Percentiles rank a stretch among this genome's conserved stretches.
Conservation (phyloP, 768 basidiomycete genomes). For the Lentinula sp. region DNA sequence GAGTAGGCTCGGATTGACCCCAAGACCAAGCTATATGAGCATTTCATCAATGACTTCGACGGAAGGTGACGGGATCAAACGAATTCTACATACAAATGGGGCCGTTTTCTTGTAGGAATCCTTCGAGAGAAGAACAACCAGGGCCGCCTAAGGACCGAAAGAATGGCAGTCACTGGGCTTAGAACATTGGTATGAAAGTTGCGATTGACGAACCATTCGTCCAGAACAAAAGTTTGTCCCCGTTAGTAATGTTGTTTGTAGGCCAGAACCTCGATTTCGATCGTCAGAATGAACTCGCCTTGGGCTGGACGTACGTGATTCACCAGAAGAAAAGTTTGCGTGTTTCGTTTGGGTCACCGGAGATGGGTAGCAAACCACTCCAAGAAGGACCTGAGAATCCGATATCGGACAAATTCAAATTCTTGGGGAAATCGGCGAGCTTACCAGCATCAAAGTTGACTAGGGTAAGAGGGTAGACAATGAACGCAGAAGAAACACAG, state of each 20-base stretch:
- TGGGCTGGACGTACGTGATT: not conserved
- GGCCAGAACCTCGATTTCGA: slow-evolving; percentile 65
- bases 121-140: slow-evolving; percentile 65
- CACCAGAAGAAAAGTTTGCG: slow-evolving; percentile 50
- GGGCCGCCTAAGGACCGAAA: slow-evolving; percentile 53
- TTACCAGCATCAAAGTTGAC: slow-evolving; percentile 66
- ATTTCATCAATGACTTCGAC: not conserved
- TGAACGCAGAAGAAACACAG: slow-evolving; percentile 14
- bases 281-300: slow-evolving; percentile 17
- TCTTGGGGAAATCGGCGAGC: slow-evolving; percentile 25
- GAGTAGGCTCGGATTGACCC: slow-evolving; percentile 34
- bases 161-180: not conserved
- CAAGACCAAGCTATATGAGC: slow-evolving; percentile 37
- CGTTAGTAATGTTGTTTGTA: slow-evolving; percentile 50
- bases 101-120: slow-evolving; percentile 62
- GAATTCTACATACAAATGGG: slow-evolving; percentile 36
- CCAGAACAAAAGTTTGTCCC: slow-evolving; percentile 64
- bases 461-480: slow-evolving; percentile 3
- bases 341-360: slow-evolving; percentile 48
- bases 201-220: slow-evolving; percentile 27
- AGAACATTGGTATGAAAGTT: not conserved
- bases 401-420: slow-evolving; percentile 13
- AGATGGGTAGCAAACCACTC: slow-evolving; percentile 65
- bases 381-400: slow-evolving; percentile 49
- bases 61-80: not conserved